phyloP scores from a whole-genome alignment of 192 early-diverging fungal genomes.

The Backusella mclennaniae region DNA sequence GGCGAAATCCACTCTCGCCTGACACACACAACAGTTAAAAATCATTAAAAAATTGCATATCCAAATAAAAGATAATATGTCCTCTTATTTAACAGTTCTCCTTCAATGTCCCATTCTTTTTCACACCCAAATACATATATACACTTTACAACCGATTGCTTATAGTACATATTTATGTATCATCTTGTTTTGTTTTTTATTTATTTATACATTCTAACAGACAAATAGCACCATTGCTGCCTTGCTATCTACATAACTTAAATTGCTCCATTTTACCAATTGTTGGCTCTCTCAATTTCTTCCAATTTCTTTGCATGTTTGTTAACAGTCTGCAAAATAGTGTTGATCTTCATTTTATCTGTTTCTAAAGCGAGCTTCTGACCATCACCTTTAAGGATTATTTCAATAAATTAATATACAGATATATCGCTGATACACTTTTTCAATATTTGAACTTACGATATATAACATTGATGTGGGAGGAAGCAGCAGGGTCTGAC shows the following conservation, averaged over 20 bases:
- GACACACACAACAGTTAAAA: no score
- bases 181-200: background rate
- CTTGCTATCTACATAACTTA: background rate
- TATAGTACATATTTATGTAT: background rate
- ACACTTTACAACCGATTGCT: background rate
- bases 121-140: no score
- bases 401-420: background rate
- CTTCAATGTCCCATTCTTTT: no score
- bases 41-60: no score
- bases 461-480: conserved; percentile 43
- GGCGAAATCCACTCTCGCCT: no score
- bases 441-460: conserved; percentile 28
- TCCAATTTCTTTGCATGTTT: conserved; percentile 56
- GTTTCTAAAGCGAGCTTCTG: conserved; percentile 44
- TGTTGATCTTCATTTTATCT: conserved; percentile 48
- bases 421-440: background rate
- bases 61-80: no score
- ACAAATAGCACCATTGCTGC: background rate
- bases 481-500: conserved; percentile 40
- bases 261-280: conserved; percentile 28
- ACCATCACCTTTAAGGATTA: conserved; percentile 37
- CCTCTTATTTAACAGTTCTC: no score
- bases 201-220: background rate
- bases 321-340: conserved; percentile 44
- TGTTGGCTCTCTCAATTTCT: conserved; percentile 47